Evolutionary conservation across 106 monocot genomes (phyloP), one percentile per base, ranked within the genome.

Genomic region (Narthecium ossifragum): DNA sequence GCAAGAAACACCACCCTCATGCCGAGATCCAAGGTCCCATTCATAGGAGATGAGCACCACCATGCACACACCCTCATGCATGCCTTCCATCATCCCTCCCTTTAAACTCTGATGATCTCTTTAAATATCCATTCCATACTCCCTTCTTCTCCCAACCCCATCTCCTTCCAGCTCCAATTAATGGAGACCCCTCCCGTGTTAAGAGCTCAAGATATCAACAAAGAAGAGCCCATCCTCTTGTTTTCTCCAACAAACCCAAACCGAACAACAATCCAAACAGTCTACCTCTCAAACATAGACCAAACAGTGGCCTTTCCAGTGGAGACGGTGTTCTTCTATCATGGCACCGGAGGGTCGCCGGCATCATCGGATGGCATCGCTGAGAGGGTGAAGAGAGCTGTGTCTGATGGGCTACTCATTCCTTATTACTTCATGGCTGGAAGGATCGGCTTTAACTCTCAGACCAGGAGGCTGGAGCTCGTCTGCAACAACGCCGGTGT

Each of bases 351-450:
- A n/a, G n/a, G n/a, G n/a, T 24, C 32, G 45, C 21, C 41, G 33
- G 21, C 45, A 14, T 1, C 26, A 0, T 69, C 74, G 31, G 12
- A 17, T 27, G 69, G 76, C 53, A 72, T 84, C 8, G 37, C 55
- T 37, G 84, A 78, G 33, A 71, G 46, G 14, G 70, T 88, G 47
- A 69, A 48, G 60, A 66, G 51, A 22, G 51, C 88, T 37, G 59
- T 88, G 14, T 75, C 78, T 30, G 84, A 77, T 22, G 73, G 54
- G 22, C 57, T 92, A 5, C 65, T 88, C 59, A 61, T 70, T 8
- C 55, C 74, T 37, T 92, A 92, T 62, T 88, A 75, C 61, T 92
- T 92, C 75, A 71, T 92, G 81, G 92, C 92, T 28, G 92, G 92
- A 38, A 74, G 92, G 55, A 59, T 88, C 32, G 55, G 63, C 9